Conservation (phyloP, 331 rosid species). For the Quercus tomentella region DNA sequence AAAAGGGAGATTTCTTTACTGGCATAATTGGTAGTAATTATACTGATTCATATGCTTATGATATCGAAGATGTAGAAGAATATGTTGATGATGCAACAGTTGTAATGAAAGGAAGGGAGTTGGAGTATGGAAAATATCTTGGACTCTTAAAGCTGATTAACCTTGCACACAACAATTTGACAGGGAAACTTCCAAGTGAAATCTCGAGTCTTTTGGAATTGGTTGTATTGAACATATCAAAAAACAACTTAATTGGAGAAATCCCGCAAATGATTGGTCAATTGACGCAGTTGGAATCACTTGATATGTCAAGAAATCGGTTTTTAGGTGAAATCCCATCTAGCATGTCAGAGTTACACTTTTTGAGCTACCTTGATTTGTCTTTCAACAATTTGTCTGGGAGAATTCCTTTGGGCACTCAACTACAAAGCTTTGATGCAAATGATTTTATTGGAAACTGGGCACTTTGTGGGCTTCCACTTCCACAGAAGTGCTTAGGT, state of each 20-base stretch:
- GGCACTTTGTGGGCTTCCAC: slow-evolving; percentile 10
- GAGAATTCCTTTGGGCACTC: not conserved
- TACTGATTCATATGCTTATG: not conserved
- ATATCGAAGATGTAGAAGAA: not conserved
- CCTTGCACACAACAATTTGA: slow-evolving; percentile 24
- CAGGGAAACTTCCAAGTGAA: not conserved
- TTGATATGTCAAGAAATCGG: slow-evolving; percentile 4
- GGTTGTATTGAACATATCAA: slow-evolving; percentile 3
- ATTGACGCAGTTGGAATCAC: not conserved
- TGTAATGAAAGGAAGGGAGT: slow-evolving; percentile 22
- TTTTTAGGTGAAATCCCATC: not conserved
- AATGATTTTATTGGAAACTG: not conserved
- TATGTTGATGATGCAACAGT: not conserved
- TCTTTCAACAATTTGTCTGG: not conserved
- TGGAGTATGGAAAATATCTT: not conserved
- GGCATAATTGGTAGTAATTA: not conserved
- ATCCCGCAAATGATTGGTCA: not conserved
- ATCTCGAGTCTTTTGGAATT: not conserved
- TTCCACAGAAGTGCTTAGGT: not conserved
- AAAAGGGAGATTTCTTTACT: too few relatives aligned
- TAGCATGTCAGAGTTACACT: not conserved
- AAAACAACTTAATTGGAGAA: slow-evolving; percentile 7
- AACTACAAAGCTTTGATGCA: not conserved
- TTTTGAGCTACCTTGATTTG: not conserved
- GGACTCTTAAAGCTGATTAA: slow-evolving; percentile 13